Conservation (phyloP, 306 rosid genomes). For the Lathyrus tuberosus region DNA sequence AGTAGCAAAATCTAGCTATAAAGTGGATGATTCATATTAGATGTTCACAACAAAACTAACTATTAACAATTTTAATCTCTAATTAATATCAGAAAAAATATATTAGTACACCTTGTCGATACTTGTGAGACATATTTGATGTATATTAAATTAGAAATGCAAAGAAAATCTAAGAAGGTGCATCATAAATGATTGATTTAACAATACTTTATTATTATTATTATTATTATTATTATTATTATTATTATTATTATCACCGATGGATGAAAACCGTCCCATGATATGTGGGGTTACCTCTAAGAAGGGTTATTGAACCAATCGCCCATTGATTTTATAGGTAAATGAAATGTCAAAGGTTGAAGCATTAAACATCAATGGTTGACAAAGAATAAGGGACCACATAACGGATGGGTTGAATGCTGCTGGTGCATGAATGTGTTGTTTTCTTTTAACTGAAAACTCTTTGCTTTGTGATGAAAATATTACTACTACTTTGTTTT, state of each 20-base stretch:
- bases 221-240: constrained; percentile 39
- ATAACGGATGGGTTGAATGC: constrained; percentile 57
- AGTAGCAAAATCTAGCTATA: too few species aligned
- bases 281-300: constrained; percentile 50
- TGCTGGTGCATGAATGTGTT: constrained; percentile 38
- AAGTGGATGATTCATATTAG: too few species aligned
- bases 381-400: constrained; percentile 45
- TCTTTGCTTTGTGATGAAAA: constrained; percentile 42
- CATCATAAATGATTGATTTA: constrained; percentile 48
- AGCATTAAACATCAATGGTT: constrained; percentile 42
- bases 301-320: neutral
- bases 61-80: too few species aligned
- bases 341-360: constrained; percentile 41
- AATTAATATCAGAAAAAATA: too few species aligned
- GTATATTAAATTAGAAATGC: neutral
- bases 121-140: neutral
- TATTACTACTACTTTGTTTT: constrained; percentile 46
- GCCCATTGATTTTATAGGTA: neutral
- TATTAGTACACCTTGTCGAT: neutral
- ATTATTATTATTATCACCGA: constrained; percentile 41
- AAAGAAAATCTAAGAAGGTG: constrained; percentile 28
- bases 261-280: constrained; percentile 58
- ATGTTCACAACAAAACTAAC: too few species aligned
- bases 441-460: constrained; percentile 47
- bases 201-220: constrained; percentile 38